Evolutionary conservation across 2,329 filamentous ascomycete species (phyloP), one percentile per base, ranked within the genome.

Genomic region (Fusarium metavorans): DNA sequence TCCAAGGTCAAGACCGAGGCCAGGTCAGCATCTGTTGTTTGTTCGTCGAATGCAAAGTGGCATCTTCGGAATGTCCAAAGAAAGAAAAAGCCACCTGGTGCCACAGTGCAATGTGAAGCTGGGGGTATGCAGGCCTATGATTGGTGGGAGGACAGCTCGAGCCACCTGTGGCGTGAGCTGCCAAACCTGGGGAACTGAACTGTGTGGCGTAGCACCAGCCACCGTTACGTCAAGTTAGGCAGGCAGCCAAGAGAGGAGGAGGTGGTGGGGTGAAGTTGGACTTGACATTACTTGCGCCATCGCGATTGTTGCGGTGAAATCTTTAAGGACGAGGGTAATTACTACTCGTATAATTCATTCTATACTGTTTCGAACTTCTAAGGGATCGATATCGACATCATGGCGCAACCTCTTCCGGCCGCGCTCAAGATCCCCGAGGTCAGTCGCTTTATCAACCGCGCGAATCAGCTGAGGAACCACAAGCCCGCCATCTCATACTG

Each of bases 401-500:
- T 98, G 95, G 91, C 94, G 59, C 88, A 83, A 64, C 79, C 81
- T 48, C 81, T 84, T 27, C 83, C 83, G 39, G 62, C 80, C 30
- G 76, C 82, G 34, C 88, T 99, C 79, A 95, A 93, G 85, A 87
- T 92, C 66, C 92, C 94, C 69, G 95, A 98, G 81, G 91, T 98
- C 80, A 92, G 91, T 75, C 94, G 95, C 70, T 98, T 97, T 83
- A 92, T 95, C 72, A 89, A 92, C 64, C 92, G 96, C 79, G 96
- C 95, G 37, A 89, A 91, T 39, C 96, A 99, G 85, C 90, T 99
- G 58, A 93, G 96, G 82, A 89, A 89, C 68, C 90, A 92, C 80
- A 97, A 96, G 83, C 97, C 97, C 10, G 94, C 97, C 69, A 90
- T 98, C 76, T 89, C 95, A 73, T 99, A 98, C 83, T 98, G 96